phyloP scores from a whole-genome alignment of 2,329 filamentous ascomycete species.

The Onygenales sp. region DNA sequence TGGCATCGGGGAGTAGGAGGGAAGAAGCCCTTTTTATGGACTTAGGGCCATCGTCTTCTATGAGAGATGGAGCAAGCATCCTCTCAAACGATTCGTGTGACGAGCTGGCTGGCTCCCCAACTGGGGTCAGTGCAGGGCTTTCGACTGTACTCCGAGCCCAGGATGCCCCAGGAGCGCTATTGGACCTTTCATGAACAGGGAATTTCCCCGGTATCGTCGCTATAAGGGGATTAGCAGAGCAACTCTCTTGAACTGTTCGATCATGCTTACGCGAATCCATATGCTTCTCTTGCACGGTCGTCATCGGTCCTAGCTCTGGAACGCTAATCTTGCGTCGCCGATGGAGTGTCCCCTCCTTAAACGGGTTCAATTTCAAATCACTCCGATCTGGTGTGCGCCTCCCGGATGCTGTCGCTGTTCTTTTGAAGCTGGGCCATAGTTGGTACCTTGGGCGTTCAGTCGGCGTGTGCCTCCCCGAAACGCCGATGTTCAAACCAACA shows the following conservation, averaged over 20 bases:
- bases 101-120: conserved; percentile 9
- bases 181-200: conserved; percentile 18
- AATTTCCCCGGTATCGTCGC: conserved; percentile 21
- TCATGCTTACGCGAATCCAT: conserved; percentile 20
- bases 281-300: conserved; percentile 11
- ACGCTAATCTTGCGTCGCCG: conserved; percentile 14
- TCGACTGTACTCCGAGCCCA: conserved; percentile 6
- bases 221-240: conserved; percentile 5
- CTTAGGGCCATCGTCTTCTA: conserved; percentile 3
- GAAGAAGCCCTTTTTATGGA: conserved; percentile 8
- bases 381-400: conserved; percentile 10
- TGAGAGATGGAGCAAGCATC: conserved; percentile 1
- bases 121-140: conserved; percentile 5
- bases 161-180: conserved; percentile 15
- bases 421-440: conserved; percentile 16
- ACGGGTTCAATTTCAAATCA: conserved; percentile 7
- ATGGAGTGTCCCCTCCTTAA: conserved; percentile 8
- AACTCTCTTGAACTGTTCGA: background rate
- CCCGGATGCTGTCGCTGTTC: conserved; percentile 6
- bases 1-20: conserved; percentile 3
- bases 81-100: conserved; percentile 3
- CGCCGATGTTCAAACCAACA: background rate
- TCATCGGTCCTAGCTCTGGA: conserved; percentile 13
- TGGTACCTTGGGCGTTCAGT: conserved; percentile 15
- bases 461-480: conserved; percentile 6